Evolutionary conservation across 2,329 filamentous ascomycete genomes (phyloP), one percentile per base, ranked within the genome.

Genomic region (Xylaria sp.): DNA sequence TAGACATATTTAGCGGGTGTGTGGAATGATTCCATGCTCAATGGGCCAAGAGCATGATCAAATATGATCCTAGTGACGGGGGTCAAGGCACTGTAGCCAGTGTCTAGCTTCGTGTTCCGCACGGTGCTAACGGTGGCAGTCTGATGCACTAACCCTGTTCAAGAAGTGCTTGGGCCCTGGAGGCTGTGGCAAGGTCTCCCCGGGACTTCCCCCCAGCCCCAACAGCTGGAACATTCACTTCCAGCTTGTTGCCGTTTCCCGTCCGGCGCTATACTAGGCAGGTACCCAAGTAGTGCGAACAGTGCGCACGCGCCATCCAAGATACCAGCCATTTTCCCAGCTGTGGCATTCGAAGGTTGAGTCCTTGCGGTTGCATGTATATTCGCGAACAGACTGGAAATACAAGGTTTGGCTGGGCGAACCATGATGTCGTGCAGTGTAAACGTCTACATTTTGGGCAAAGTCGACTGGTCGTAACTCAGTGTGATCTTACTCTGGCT

Each of bases 1-100:
- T 55, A 43, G 47, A n/a, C n/a, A n/a, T n/a, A 55, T 58, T 58
- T 58, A 58, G 54, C 49, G 58, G 49, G 43, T 41, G 47, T 29
- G 40, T 58, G 58, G 49, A 43, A 58, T 58, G 52, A 54, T 29
- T 54, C 47, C 54, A 60, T 61, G 38, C n/a, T 27, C 21, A 48
- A 54, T 60, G 44, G 51, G 43, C 49, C 33, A 1, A 31, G 38
- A 46, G 25, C 27, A 52, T 55, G 53, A 60, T 41, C 48, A 46
- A 51, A 56, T 51, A 53, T 31, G 21, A 43, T 31, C 33, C 35
- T 31, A 21, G 40, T 15, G n/a, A 51, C 33, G n/a, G 23, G 33
- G 47, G 19, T 37, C 15, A n/a, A 9, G 25, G 7, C 29, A 27
- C 9, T 13, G 31, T 51, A 38, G 33, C 31, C 47, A 51, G 47